A percentile compares a stretch with the other conserved stretches of the same genome.
Evolutionary conservation across 2,329 filamentous ascomycete genomes (phyloP).

Genomic region (Verticillium klebahnii): DNA sequence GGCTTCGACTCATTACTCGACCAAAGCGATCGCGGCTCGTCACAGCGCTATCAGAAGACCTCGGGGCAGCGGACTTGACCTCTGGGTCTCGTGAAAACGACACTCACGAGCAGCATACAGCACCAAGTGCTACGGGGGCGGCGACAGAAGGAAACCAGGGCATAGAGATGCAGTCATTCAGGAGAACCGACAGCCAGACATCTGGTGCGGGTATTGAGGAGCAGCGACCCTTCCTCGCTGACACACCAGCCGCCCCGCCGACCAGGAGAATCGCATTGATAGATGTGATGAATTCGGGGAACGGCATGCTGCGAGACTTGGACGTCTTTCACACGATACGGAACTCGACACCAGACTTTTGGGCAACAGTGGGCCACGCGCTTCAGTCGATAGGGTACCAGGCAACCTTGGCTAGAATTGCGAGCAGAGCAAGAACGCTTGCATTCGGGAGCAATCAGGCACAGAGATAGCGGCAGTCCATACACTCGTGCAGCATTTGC

Average conservation of each 20-base stretch:
- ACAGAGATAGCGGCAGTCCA: constrained; percentile 3
- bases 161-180: constrained; percentile 40
- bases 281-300: constrained; percentile 50
- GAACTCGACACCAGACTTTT: constrained; percentile 40
- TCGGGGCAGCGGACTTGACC: neutral
- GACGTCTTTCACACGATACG: constrained; percentile 46
- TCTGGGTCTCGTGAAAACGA: neutral
- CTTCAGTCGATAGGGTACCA: constrained; percentile 51
- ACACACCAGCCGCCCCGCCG: constrained; percentile 4
- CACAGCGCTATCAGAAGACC: neutral
- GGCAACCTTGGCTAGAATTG: constrained; percentile 40
- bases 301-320: constrained; percentile 49
- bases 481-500: neutral
- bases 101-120: neutral
- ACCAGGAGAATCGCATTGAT: constrained; percentile 25
- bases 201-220: constrained; percentile 18
- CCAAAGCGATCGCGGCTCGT: constrained; percentile 6
- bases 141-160: constrained; percentile 18
- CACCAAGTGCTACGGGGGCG: neutral
- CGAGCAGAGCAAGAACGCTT: neutral
- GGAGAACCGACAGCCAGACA: constrained; percentile 15
- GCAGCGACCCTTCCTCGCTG: constrained; percentile 17
- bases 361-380: constrained; percentile 44
- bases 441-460: constrained; percentile 9
- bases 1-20: constrained; percentile 37